phyloP scores from a whole-genome alignment of 805 yeast genomes.

The Kazachstania bromeliacearum region DNA sequence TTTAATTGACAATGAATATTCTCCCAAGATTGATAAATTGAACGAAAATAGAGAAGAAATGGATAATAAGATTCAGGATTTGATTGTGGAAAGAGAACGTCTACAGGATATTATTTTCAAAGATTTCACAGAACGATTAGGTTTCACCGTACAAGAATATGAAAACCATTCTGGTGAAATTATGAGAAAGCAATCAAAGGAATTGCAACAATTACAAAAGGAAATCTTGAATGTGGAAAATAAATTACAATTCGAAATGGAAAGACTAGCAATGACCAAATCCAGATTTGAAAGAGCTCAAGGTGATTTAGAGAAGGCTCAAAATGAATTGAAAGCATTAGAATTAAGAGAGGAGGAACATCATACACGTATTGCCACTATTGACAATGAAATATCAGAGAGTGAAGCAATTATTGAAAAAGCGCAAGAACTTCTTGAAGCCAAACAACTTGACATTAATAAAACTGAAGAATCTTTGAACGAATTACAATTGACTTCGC shows the following conservation, averaged over 20 bases:
- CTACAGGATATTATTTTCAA: slow-evolving; percentile 40
- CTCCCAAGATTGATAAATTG: slow-evolving; percentile 19
- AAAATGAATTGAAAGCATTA: slow-evolving; percentile 27
- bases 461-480: slow-evolving; percentile 40
- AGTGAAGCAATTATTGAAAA: slow-evolving; percentile 30
- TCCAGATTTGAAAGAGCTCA: slow-evolving; percentile 37
- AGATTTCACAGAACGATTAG: slow-evolving; percentile 46
- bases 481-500: slow-evolving; percentile 28
- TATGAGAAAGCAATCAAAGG: slow-evolving; percentile 47
- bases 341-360: slow-evolving; percentile 28
- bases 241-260: slow-evolving; percentile 55
- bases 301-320: slow-evolving; percentile 32
- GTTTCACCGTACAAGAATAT: slow-evolving; percentile 55
- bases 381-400: slow-evolving; percentile 36
- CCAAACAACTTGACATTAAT: slow-evolving; percentile 29
- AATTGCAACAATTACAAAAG: slow-evolving; percentile 49
- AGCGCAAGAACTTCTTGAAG: slow-evolving; percentile 26
- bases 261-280: slow-evolving; percentile 44
- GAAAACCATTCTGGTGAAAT: slow-evolving; percentile 59
- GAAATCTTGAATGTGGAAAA: slow-evolving; percentile 53
- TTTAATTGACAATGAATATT: slow-evolving; percentile 22
- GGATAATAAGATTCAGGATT: slow-evolving; percentile 19
- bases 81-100: slow-evolving; percentile 24
- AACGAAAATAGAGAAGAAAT: slow-evolving; percentile 16
- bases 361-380: slow-evolving; percentile 28